Base-by-base conservation (phyloP, 1,284 basidiomycete genomes). In the Apiotrichum gracile region DNA sequence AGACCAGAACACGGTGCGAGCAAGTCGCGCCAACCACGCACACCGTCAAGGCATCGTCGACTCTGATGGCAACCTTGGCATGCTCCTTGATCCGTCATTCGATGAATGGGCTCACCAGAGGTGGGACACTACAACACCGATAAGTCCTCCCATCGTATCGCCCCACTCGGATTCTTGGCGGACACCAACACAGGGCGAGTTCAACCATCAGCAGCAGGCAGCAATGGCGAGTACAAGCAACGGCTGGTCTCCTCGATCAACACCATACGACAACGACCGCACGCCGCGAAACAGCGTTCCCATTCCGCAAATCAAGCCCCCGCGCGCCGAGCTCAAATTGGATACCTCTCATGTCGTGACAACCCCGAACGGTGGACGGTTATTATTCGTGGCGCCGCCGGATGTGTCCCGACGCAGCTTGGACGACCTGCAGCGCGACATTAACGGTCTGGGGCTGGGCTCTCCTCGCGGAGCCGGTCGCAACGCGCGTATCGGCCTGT, bases 321-420 rank as follows among this genome's bases (percentile, higher is more conserved):
- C 19, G 39, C 41, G 19, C 27, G 21, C 21, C 25, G 26, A 17
- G 24, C 38, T 37, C 17, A 27, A 42, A 7, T 16, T 27, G 14
- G 41, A 12, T 44, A 41, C 31, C 12, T 31, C 31, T 10, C 31
- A 31, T 14, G 35, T 31, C 34, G 35, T 38, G 19, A n/a, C n/a
- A n/a, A n/a, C 43, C 6, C n/a, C 43, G 10, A 5, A 45, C 6
- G 21, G 45, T n/a, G 48, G 48, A 1, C 27, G 55, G 14, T 13
- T 47, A n/a, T 17, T 57, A 13, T 61, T 61, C 34, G 55, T 63
- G 31, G 59, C 59, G 22, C 53, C 58, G 2, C 47, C 61, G 1
- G 57, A 59, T 26, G 49, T 57, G 16, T 55, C 61, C 2, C 47
- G 49, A 2, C 37, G 49, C 25, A 41, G 37, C 27, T 45, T 61